A percentile compares a stretch with the other conserved stretches of the same genome.
Conservation (phyloP, 257 asterid species). For the Ajuga chamaepitys region DNA sequence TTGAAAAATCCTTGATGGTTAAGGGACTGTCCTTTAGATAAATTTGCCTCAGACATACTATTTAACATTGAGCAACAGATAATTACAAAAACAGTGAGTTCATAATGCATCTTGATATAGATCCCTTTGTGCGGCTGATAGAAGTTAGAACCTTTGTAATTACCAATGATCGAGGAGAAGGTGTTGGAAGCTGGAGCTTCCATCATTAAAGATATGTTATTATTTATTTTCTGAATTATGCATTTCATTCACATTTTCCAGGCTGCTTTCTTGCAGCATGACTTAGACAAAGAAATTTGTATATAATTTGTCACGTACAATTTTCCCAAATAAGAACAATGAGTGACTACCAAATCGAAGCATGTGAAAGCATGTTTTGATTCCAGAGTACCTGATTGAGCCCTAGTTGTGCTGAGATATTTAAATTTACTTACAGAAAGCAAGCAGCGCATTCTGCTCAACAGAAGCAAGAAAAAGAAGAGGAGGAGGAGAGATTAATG, state of each 20-base stretch:
- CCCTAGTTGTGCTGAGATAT: background rate
- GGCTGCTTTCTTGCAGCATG: background rate
- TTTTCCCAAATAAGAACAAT: too few relatives aligned
- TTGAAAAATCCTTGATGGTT: too few relatives aligned
- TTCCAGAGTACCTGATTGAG: background rate
- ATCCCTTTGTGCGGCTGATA: background rate
- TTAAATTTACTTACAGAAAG: conserved; percentile 44
- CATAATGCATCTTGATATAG: background rate
- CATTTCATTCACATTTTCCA: background rate
- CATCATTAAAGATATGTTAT: background rate
- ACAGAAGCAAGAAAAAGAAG: conserved; percentile 67
- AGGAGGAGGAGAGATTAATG: conserved; percentile 49
- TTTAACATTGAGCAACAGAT: background rate
- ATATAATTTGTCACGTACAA: background rate
- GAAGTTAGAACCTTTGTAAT: background rate
- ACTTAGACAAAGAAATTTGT: background rate
- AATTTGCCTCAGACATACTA: background rate
- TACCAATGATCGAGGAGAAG: background rate
- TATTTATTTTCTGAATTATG: background rate
- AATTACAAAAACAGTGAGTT: background rate
- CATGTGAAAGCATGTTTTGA: background rate
- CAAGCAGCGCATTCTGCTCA: conserved; percentile 51
- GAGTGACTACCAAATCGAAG: background rate
- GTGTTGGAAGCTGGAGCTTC: background rate
- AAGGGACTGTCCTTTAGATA: too few relatives aligned